Evolutionary conservation across 495 filamentous ascomycete species (phyloP), one percentile per base, ranked within the genome.

Genomic region (Aspergillus egyptiacus): DNA sequence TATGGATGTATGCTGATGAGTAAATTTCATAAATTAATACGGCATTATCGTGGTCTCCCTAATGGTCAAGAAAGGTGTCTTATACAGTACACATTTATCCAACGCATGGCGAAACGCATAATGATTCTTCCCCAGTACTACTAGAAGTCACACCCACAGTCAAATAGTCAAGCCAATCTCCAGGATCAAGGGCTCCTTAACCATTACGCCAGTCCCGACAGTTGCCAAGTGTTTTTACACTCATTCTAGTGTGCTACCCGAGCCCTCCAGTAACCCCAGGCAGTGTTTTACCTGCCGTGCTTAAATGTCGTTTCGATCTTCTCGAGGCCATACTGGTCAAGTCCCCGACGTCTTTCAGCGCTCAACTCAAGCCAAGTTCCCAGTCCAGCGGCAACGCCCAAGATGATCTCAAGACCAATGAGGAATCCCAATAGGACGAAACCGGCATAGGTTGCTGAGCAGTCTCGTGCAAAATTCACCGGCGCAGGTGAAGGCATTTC

Each of bases 351-450:
- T 47, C 54, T 68, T 31, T 59, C 51, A 28, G 76, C 64, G 50
- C 53, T 65, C 36, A 55, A 43, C 46, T 72, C 73, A 36, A 71
- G 54, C 66, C 62, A 71, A 38, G 60, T 61, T 1, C 75, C 71
- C 32, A 59, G 61, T 9, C 48, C 68, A 40, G 65, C 67, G 30
- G 60, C 58, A 11, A 66, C 43, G 2, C 75, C 67, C 63, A 71
- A 69, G 13, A 74, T 30, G 24, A 72, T 55, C 48, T 76, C 70
- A 39, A 77, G n/a, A 3, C 69, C 67, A 7, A 77, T 53, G 14
- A 75, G 47, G 6, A 73, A 35, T 14, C 67, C 67, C 23, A 75
- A 58, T 34, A 77, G 35, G 3, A 64, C 60, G 24, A 77, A 69
- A 0, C 59, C 69, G 4, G 68, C 73, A 14, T 56, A 61, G 3